phyloP scores from a whole-genome alignment of 2,329 filamentous ascomycete species.

The Acarospora socialis region DNA sequence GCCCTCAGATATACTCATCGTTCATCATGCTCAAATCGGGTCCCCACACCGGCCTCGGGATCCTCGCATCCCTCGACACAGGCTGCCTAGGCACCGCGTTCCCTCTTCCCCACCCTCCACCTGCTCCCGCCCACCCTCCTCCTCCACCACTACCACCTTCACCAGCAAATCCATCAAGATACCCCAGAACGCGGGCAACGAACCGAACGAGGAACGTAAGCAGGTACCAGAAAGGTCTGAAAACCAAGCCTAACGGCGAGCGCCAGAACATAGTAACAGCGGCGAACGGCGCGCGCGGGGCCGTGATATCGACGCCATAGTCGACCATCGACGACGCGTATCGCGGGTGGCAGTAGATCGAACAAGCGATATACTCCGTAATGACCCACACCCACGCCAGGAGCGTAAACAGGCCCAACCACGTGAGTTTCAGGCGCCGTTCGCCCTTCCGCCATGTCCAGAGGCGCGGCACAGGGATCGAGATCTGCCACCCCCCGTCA shows the following conservation, averaged over 20 bases:
- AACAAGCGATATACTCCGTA: slow-evolving; percentile 5
- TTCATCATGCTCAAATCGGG: slow-evolving; percentile 12
- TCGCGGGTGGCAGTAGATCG: slow-evolving; percentile 6
- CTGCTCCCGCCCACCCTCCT: background rate
- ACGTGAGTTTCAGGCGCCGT: slow-evolving; percentile 11
- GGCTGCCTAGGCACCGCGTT: slow-evolving; percentile 1
- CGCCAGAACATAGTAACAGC: slow-evolving; percentile 7
- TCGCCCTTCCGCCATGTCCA: slow-evolving; percentile 7
- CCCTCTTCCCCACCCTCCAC: background rate
- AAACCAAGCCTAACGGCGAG: background rate
- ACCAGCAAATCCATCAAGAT: slow-evolving; percentile 8
- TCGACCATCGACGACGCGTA: slow-evolving; percentile 9
- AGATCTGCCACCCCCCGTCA: background rate
- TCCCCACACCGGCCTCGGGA: slow-evolving; percentile 8
- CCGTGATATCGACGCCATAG: slow-evolving; percentile 12
- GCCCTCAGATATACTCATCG: slow-evolving; percentile 14
- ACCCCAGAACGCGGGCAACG: slow-evolving; percentile 5
- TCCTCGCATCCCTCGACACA: slow-evolving; percentile 7
- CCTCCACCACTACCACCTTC: no score
- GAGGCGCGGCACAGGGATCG: slow-evolving; percentile 12
- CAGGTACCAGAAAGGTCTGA: background rate
- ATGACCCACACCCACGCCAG: background rate
- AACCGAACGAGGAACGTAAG: background rate
- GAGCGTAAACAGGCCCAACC: slow-evolving; percentile 10
- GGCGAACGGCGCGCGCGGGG: slow-evolving; percentile 10